Evolutionary conservation across 208 protist species (phyloP).

Genomic region (Acanthamoeba sp.): DNA sequence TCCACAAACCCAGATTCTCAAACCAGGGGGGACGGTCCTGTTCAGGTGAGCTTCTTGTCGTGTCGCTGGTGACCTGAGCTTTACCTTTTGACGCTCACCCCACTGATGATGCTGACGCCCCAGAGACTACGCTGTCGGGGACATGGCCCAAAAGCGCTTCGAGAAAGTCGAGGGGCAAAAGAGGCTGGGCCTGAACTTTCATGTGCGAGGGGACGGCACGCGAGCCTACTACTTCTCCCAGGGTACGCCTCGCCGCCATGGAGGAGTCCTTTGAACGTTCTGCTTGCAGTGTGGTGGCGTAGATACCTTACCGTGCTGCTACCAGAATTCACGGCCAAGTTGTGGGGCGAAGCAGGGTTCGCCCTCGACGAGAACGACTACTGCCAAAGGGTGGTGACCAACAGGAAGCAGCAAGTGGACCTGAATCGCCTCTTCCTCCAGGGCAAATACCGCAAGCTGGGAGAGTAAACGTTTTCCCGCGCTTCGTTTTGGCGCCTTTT

Average conservation of each 20-base stretch:
- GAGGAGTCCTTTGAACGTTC: no score
- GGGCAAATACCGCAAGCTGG: slow-evolving; percentile 78
- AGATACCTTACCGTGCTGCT: neutral
- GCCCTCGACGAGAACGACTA: slow-evolving; percentile 76
- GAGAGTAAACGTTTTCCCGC: no score
- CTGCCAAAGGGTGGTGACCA: slow-evolving; percentile 69
- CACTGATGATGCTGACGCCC: neutral
- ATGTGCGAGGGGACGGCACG: slow-evolving; percentile 82
- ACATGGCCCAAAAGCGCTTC: slow-evolving; percentile 83
- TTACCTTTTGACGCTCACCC: neutral
- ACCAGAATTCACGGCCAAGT: slow-evolving; percentile 50
- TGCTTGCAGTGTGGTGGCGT: no score
- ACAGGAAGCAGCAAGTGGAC: slow-evolving; percentile 78
- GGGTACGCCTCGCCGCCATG: slow-evolving; percentile 19
- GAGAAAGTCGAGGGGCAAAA: slow-evolving; percentile 75
- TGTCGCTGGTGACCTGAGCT: neutral
- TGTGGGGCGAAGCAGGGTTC: slow-evolving; percentile 65
- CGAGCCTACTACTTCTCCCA: slow-evolving; percentile 82
- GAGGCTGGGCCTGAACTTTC: slow-evolving; percentile 81
- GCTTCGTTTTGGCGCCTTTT: no score
- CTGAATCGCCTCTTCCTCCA: slow-evolving; percentile 80
- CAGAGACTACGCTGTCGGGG: slow-evolving; percentile 81
- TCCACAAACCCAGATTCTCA: slow-evolving; percentile 18
- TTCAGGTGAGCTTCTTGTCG: slow-evolving; percentile 29
- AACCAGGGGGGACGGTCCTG: slow-evolving; percentile 47